Evolutionary conservation across 176 grass and related monocot species (phyloP), one percentile per base, ranked within the genome.

Genomic region (Puya raimondii): DNA sequence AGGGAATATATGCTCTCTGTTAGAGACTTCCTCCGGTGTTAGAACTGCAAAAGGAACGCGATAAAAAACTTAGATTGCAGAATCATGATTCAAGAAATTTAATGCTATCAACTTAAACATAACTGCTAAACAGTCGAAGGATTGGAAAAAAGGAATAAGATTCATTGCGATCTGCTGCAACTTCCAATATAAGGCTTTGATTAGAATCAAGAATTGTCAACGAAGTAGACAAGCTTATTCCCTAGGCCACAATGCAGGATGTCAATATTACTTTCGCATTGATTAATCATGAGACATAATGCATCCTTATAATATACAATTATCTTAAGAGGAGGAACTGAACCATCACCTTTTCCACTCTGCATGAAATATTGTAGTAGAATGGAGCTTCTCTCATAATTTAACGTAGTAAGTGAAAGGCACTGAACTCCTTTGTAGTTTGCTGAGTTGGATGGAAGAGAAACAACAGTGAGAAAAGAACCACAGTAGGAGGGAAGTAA

Each of bases 351-450:
- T 92, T 85, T 76, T 64, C 73, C 77, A 81, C 15, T 57, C 68
- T 83, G 74, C 81, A 87, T 88, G 49, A 87, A 92, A 80, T 87
- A 72, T 14, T 90, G 73, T 70, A 92, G 74, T 72, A 92, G 68
- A 53, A 92, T 87, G 71, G 89, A 89, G 59, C 79, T 77, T 83
- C 93, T 92, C 78, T 92, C 86, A 74, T 73, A 78, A 68, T 96
- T 96, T 58, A 96, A 77, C 14, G 93, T 96, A 47, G 74, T 81
- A n/a, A 96, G 84, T 53, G 89, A 96, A 92, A 96, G 86, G 58
- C 86, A 96, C 59, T 80, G 73, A 64, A 96, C 93, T 58, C 89
- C 93, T 76, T 80, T 96, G 72, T 92, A 92, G 73, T 96, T 96
- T 85, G 93, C 89, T 96, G 85, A 76, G 80, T 82, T 65, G 21